These are phyloP conservation scores for Fusarium brachygibbosum DNA, from an alignment of 2,329 filamentous ascomycete genomes.

Conservation along the genomic window DNA sequence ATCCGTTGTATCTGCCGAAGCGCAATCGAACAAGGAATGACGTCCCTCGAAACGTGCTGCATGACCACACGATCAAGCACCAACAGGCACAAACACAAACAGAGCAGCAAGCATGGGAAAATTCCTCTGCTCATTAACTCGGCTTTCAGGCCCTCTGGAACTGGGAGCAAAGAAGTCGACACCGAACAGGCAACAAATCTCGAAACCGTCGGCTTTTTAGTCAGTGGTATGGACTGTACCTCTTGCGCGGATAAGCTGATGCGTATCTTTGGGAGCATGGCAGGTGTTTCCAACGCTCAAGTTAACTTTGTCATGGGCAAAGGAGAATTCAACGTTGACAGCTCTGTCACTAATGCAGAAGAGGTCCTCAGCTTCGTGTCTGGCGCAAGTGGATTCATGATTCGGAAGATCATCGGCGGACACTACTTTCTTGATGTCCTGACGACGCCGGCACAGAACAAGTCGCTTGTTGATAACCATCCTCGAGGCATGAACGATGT, in stretches of 20 bases:
- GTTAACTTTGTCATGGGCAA: conserved; percentile 58
- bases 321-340: conserved; percentile 53
- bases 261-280: conserved; percentile 46
- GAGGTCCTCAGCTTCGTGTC: conserved; percentile 22
- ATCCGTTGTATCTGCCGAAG: conserved; percentile 57
- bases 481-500: background rate
- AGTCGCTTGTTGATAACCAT: background rate
- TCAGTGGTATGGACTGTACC: conserved; percentile 57
- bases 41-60: conserved; percentile 49
- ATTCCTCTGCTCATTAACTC: too few relatives aligned
- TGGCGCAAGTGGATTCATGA: conserved; percentile 51
- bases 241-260: conserved; percentile 55
- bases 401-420: conserved; percentile 27
- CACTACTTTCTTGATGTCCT: conserved; percentile 7
- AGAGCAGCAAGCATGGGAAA: background rate
- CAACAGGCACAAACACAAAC: background rate
- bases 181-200: background rate
- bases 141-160: background rate
- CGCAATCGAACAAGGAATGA: conserved; percentile 49
- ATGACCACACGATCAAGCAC: background rate
- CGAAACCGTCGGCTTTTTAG: conserved; percentile 20
- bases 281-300: conserved; percentile 50
- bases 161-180: background rate
- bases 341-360: conserved; percentile 42
- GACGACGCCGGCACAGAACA: background rate